phyloP scores from a whole-genome alignment of 305 asterid species.

The Andrographis paniculata region DNA sequence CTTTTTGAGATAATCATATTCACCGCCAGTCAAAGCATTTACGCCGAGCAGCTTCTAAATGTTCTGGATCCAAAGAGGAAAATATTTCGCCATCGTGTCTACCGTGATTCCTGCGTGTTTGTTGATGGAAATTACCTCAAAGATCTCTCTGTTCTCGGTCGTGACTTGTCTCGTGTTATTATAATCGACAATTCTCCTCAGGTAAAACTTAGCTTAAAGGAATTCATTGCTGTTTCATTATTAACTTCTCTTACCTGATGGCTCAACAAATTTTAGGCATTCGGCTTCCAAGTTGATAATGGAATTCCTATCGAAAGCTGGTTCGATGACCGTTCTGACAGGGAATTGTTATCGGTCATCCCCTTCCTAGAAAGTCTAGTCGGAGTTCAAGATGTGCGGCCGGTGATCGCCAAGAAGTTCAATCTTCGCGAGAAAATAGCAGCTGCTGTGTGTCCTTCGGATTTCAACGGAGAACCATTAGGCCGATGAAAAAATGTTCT shows the following conservation, averaged over 20 bases:
- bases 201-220: conserved; percentile 34
- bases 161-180: conserved; percentile 79
- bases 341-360: conserved; percentile 50
- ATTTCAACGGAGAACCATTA: conserved; percentile 30
- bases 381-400: conserved; percentile 79
- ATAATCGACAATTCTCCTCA: conserved; percentile 97
- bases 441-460: conserved; percentile 62
- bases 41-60: conserved; percentile 85
- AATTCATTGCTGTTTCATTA: background rate
- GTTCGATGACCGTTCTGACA: conserved; percentile 76
- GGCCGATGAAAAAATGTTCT: conserved; percentile 26
- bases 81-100: conserved; percentile 90
- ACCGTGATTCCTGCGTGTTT: conserved; percentile 84
- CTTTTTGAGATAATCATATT: conserved; percentile 84
- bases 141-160: conserved; percentile 95
- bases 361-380: conserved; percentile 87
- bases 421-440: conserved; percentile 65
- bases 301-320: conserved; percentile 98
- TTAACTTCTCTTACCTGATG: conserved; percentile 1
- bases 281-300: conserved; percentile 97
- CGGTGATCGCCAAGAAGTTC: conserved; percentile 57
- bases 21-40: conserved; percentile 98
- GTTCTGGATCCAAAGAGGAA: conserved; percentile 90
- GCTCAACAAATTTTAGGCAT: conserved; percentile 43
- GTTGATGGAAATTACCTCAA: conserved; percentile 93